These are phyloP conservation scores for Chlamydomonas incerta DNA, from an alignment of 139 green algal species.

Conservation along the genomic window DNA sequence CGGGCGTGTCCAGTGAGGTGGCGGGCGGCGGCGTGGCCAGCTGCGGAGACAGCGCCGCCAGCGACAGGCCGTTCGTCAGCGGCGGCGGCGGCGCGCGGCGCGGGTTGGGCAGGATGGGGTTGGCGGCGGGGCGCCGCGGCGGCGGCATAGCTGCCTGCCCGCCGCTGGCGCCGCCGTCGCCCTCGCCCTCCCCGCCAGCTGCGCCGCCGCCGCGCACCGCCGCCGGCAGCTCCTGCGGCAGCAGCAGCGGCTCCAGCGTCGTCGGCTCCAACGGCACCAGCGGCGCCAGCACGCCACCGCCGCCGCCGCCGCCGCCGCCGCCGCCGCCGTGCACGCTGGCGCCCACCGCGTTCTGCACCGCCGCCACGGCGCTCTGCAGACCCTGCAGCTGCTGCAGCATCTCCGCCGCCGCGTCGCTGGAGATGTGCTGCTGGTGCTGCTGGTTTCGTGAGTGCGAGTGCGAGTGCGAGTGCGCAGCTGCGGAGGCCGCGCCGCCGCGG, in stretches of 20 bases:
- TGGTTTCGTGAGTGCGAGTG: too few species aligned
- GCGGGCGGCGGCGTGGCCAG: conserved; percentile 29
- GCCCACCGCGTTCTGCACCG: conserved; percentile 32
- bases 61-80: neutral
- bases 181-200: neutral
- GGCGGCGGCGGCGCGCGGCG: neutral
- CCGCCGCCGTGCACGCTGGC: neutral
- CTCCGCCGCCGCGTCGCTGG: conserved; percentile 12
- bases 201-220: neutral
- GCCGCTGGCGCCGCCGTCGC: neutral
- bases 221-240: neutral
- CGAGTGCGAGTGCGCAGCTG: too few species aligned
- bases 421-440: neutral
- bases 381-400: conserved; percentile 46
- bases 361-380: conserved; percentile 34
- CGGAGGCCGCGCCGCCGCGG: too few species aligned
- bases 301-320: neutral
- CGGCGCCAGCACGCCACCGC: neutral
- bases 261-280: neutral
- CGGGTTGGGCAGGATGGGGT: too few species aligned
- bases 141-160: conserved; percentile 14
- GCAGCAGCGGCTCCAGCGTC: neutral
- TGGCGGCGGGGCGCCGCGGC: conserved; percentile 2
- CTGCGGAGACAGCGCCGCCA: neutral
- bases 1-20: conserved; percentile 30